Conservation (phyloP, 78 protist species). For the Mantamonas sphyraenae region DNA sequence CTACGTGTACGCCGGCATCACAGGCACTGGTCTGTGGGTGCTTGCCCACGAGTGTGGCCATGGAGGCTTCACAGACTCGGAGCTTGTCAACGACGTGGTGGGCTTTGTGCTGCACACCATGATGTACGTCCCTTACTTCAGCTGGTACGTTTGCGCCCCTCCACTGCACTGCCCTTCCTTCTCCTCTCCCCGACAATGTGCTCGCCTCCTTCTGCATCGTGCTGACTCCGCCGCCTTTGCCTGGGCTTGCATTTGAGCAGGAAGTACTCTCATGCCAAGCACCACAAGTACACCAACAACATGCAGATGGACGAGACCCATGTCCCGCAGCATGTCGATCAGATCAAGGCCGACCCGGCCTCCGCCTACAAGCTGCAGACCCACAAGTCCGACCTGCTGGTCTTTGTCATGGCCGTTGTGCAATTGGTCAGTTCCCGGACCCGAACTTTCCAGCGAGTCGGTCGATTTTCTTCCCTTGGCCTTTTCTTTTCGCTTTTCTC, state of each 20-base stretch:
- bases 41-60: slow-evolving; percentile 86
- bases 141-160: slow-evolving; percentile 42
- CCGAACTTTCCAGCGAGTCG: too few relatives aligned
- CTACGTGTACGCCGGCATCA: background rate
- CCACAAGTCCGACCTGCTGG: too few relatives aligned
- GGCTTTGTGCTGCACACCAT: slow-evolving; percentile 62
- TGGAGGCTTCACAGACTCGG: slow-evolving; percentile 44
- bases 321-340: slow-evolving; percentile 29
- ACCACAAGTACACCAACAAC: slow-evolving; percentile 69
- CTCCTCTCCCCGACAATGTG: too few relatives aligned
- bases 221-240: background rate
- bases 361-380: too few relatives aligned
- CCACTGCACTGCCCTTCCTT: background rate
- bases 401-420: too few relatives aligned
- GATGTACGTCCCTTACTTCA: slow-evolving; percentile 63
- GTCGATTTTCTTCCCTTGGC: too few relatives aligned
- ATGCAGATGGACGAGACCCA: slow-evolving; percentile 37
- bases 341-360: too few relatives aligned
- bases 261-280: slow-evolving; percentile 72
- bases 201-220: background rate
- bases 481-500: background rate
- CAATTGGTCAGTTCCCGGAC: too few relatives aligned
- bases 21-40: slow-evolving; percentile 68
- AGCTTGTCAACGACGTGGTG: slow-evolving; percentile 46
- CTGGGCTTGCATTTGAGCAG: too few relatives aligned